A percentile compares a stretch with the other conserved stretches of the same genome.
These are phyloP conservation scores for Candida piceae DNA, from an alignment of 805 yeast genomes.

Conservation along the genomic window DNA sequence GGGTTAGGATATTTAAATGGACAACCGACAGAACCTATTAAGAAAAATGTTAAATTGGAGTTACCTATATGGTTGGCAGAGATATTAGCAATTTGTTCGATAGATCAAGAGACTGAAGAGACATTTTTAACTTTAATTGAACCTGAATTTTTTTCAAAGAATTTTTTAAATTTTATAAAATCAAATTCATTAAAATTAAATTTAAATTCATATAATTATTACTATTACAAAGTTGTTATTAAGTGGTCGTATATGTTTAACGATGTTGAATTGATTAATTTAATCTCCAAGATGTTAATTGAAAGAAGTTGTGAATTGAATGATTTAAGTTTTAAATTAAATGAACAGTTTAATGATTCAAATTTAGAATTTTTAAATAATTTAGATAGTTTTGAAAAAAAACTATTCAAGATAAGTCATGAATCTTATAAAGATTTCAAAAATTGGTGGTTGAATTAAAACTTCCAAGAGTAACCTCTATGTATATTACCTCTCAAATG, in stretches of 20 bases:
- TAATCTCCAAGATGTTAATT: slow-evolving; percentile 44
- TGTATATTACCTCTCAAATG: no score
- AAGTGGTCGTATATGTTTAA: slow-evolving; percentile 74
- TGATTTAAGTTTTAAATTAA: slow-evolving; percentile 52
- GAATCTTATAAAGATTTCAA: slow-evolving; percentile 30
- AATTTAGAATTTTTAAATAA: slow-evolving; percentile 48
- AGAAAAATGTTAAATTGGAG: slow-evolving; percentile 60
- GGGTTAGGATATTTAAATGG: slow-evolving; percentile 87
- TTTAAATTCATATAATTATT: slow-evolving; percentile 18
- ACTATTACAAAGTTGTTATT: slow-evolving; percentile 61
- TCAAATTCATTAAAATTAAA: slow-evolving; percentile 39
- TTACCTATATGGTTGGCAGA: slow-evolving; percentile 89
- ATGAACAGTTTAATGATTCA: slow-evolving; percentile 23
- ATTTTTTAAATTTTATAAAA: slow-evolving; percentile 77
- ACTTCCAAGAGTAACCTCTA: neutral
- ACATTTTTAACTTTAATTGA: slow-evolving; percentile 63
- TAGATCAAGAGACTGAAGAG: slow-evolving; percentile 13
- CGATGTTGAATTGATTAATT: slow-evolving; percentile 56
- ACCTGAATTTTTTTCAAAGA: slow-evolving; percentile 63
- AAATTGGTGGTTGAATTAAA: slow-evolving; percentile 18
- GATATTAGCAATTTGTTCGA: slow-evolving; percentile 54
- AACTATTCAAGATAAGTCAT: slow-evolving; percentile 48
- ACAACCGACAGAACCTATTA: slow-evolving; percentile 58
- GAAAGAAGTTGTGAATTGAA: slow-evolving; percentile 67
- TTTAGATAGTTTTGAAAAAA: slow-evolving; percentile 74